Evolutionary conservation across 2,329 filamentous ascomycete genomes (phyloP).

Genomic region (Calonectria honghensis): DNA sequence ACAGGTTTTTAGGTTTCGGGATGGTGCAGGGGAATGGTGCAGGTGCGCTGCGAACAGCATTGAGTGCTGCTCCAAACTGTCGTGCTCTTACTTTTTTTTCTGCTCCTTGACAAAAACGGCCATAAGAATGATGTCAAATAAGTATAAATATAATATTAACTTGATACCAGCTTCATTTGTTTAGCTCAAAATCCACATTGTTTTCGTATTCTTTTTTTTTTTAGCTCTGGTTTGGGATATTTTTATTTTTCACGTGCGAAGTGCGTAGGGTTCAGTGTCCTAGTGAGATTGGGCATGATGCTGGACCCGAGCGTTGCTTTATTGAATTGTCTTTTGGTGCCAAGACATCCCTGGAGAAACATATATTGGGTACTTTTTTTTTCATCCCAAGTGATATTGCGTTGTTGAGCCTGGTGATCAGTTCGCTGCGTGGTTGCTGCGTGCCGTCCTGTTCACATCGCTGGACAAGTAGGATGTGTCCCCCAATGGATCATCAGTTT

Average conservation of each 20-base stretch:
- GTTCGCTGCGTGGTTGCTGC: not conserved
- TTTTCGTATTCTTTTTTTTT: not conserved
- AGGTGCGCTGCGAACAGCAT: not conserved
- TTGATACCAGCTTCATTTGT: not conserved
- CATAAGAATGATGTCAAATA: not conserved
- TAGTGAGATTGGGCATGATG: not conserved
- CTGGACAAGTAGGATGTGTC: too few species aligned
- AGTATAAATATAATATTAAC: slow-evolving; percentile 3
- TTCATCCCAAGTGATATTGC: not conserved
- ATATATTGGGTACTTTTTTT: not conserved
- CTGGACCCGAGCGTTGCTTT: not conserved
- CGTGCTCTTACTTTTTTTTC: not conserved
- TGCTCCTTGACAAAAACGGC: not conserved
- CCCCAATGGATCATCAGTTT: not conserved
- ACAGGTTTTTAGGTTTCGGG: not conserved
- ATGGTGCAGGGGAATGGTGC: not conserved
- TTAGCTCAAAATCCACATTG: not conserved
- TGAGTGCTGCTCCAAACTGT: not conserved
- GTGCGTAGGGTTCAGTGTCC: not conserved
- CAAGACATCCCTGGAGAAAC: not conserved
- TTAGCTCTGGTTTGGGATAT: not conserved
- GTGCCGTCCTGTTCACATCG: too few species aligned
- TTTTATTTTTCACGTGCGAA: not conserved
- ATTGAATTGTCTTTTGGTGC: not conserved
- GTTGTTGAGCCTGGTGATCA: not conserved